Percentiles rank a stretch among this genome's conserved stretches.
Evolutionary conservation across 1,139 yeast species (phyloP).

Genomic region (Hyphopichia pseudoburtonii): DNA sequence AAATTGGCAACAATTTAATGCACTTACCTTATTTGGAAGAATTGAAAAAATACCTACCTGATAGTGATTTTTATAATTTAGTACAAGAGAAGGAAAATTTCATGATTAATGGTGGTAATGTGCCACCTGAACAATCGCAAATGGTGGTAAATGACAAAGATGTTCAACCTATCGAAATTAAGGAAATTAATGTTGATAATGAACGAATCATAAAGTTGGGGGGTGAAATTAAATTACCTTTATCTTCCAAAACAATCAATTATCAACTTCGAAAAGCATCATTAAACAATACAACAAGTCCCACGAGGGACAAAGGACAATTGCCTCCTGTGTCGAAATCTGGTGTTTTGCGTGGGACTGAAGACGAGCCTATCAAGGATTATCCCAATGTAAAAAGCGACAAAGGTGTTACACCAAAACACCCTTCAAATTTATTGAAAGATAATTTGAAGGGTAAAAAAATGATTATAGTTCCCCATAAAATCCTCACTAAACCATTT

Average conservation of each 20-base stretch:
- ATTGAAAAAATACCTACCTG: slow-evolving; percentile 31
- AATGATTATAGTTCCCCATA: slow-evolving; percentile 43
- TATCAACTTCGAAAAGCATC: slow-evolving; percentile 31
- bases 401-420: not conserved
- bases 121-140: slow-evolving; percentile 13
- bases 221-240: slow-evolving; percentile 36
- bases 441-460: slow-evolving; percentile 15
- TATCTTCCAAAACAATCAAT: slow-evolving; percentile 44
- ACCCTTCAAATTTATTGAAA: not conserved
- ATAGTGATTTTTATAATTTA: slow-evolving; percentile 32
- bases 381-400: too few relatives aligned
- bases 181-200: slow-evolving; percentile 11
- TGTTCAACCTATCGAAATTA: slow-evolving; percentile 2
- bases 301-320: too few relatives aligned
- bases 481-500: slow-evolving; percentile 43
- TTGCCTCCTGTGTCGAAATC: too few relatives aligned
- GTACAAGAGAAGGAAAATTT: slow-evolving; percentile 35
- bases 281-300: slow-evolving; percentile 6
- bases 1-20: slow-evolving; percentile 9
- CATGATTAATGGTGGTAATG: slow-evolving; percentile 17
- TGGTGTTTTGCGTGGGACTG: too few relatives aligned
- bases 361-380: too few relatives aligned
- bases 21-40: slow-evolving; percentile 37
- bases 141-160: slow-evolving; percentile 1
- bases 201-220: slow-evolving; percentile 39